These are phyloP conservation scores for Clavispora asparagi DNA, from an alignment of 805 yeast species.

Conservation along the genomic window DNA sequence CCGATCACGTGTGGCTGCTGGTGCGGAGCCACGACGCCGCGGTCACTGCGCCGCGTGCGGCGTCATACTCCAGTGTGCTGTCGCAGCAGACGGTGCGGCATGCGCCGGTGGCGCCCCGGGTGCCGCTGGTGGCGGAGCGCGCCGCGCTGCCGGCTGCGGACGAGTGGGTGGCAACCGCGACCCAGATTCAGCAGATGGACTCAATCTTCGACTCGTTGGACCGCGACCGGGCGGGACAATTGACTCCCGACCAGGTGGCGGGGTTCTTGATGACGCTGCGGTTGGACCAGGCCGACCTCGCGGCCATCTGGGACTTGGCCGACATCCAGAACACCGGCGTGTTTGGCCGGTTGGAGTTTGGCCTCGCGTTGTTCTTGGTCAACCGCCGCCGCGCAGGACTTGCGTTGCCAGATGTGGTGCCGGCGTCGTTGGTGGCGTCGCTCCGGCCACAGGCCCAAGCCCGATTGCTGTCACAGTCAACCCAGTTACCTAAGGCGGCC, in stretches of 20 bases:
- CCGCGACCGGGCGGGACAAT: slow-evolving; percentile 51
- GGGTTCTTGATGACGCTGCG: slow-evolving; percentile 85
- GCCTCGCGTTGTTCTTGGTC: slow-evolving; percentile 89
- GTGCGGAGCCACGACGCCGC: slow-evolving; percentile 30
- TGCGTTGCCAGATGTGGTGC: slow-evolving; percentile 73
- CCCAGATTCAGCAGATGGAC: slow-evolving; percentile 74
- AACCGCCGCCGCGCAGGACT: slow-evolving; percentile 78
- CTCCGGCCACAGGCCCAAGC: slow-evolving; percentile 7
- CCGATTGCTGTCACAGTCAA: background rate
- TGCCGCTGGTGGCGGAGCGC: slow-evolving; percentile 3
- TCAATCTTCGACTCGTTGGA: slow-evolving; percentile 76
- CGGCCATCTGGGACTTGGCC: slow-evolving; percentile 90
- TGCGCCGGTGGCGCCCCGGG: slow-evolving; percentile 6
- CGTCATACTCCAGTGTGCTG: slow-evolving; percentile 25
- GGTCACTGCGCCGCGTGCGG: slow-evolving; percentile 25
- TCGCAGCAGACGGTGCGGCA: slow-evolving; percentile 34
- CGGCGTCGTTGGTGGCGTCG: slow-evolving; percentile 50
- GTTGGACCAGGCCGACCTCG: slow-evolving; percentile 77
- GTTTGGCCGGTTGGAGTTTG: slow-evolving; percentile 77
- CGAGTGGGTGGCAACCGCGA: slow-evolving; percentile 67
- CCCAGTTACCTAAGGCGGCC: slow-evolving; percentile 1
- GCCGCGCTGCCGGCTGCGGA: slow-evolving; percentile 14
- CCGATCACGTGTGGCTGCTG: slow-evolving; percentile 37
- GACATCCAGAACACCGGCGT: slow-evolving; percentile 83
- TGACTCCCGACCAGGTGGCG: slow-evolving; percentile 80